Conservation (phyloP, 306 rosid species). For the Pyrus pyrifolia region DNA sequence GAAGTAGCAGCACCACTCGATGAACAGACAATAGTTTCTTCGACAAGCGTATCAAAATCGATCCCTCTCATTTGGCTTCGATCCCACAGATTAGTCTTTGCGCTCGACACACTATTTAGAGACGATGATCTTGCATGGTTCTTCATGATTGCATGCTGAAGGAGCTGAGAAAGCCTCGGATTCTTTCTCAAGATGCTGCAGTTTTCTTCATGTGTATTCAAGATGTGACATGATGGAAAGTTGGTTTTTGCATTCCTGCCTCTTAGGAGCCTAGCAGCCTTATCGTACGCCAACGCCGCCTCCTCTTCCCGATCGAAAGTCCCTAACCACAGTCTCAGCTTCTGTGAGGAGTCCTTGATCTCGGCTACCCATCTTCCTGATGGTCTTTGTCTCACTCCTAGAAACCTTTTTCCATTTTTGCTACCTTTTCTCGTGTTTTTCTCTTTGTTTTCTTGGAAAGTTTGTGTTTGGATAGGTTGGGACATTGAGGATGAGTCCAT, state of each 20-base stretch:
- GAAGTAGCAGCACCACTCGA: constrained; percentile 18
- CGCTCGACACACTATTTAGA: constrained; percentile 2
- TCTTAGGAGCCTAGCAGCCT: constrained; percentile 80
- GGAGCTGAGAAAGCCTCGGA: constrained; percentile 58
- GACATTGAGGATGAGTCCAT: constrained; percentile 43
- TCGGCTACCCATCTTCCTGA: constrained; percentile 98
- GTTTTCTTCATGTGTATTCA: constrained; percentile 31
- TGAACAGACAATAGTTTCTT: constrained; percentile 68
- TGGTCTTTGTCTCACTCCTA: constrained; percentile 88
- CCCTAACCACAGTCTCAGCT: constrained; percentile 85
- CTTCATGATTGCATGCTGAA: constrained; percentile 65
- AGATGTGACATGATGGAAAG: constrained; percentile 38
- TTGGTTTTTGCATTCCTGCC: constrained; percentile 86
- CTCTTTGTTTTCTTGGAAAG: constrained; percentile 14
- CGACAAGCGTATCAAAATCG: constrained; percentile 38
- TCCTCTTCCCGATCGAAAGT: constrained; percentile 76
- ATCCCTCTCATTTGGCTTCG: not conserved
- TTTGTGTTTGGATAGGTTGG: constrained; percentile 19
- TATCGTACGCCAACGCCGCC: constrained; percentile 78
- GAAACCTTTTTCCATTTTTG: constrained; percentile 40
- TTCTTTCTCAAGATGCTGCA: constrained; percentile 45
- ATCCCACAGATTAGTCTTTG: not conserved
- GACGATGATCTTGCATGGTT: constrained; percentile 44
- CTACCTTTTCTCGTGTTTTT: constrained; percentile 13
- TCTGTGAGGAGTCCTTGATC: constrained; percentile 79